phyloP scores from a whole-genome alignment of 352 stramenopile species.

The Pythium aquatile region DNA sequence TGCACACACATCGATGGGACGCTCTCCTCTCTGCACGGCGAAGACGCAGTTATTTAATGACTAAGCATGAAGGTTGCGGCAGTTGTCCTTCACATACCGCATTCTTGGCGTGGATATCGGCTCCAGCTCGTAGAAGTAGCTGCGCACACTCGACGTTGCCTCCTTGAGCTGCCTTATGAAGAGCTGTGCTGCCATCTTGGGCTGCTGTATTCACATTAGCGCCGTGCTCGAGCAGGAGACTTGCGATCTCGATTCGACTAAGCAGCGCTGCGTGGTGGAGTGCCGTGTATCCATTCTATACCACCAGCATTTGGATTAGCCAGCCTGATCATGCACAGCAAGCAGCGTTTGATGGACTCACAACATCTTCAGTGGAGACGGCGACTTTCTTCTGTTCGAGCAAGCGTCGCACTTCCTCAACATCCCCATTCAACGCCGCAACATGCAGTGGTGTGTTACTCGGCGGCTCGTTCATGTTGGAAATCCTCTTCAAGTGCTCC shows the following conservation, averaged over 20 bases:
- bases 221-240: slow-evolving; percentile 6
- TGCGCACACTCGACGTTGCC: slow-evolving; percentile 7
- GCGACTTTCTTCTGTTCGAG: slow-evolving; percentile 9
- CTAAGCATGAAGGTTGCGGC: not conserved
- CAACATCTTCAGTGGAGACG: slow-evolving; percentile 5
- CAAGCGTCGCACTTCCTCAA: not conserved
- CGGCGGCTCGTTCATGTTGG: not conserved
- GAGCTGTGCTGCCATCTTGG: slow-evolving; percentile 17
- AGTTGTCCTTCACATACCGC: not conserved
- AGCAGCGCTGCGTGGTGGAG: slow-evolving; percentile 25
- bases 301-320: not conserved
- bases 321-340: not conserved
- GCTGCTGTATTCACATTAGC: slow-evolving; percentile 3
- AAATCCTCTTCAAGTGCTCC: slow-evolving; percentile 13
- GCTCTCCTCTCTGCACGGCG: slow-evolving; percentile 5
- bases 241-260: slow-evolving; percentile 1
- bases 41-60: not conserved
- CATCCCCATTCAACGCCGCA: slow-evolving; percentile 20
- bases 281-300: slow-evolving; percentile 24
- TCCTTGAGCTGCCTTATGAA: slow-evolving; percentile 27
- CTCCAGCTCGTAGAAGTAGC: slow-evolving; percentile 10
- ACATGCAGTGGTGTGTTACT: slow-evolving; percentile 23
- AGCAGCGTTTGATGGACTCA: not conserved
- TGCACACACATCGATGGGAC: slow-evolving; percentile 20
- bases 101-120: slow-evolving; percentile 2